These are phyloP conservation scores for Phytopythium cucurbitacearum DNA, from an alignment of 352 stramenopile species.

Conservation along the genomic window DNA sequence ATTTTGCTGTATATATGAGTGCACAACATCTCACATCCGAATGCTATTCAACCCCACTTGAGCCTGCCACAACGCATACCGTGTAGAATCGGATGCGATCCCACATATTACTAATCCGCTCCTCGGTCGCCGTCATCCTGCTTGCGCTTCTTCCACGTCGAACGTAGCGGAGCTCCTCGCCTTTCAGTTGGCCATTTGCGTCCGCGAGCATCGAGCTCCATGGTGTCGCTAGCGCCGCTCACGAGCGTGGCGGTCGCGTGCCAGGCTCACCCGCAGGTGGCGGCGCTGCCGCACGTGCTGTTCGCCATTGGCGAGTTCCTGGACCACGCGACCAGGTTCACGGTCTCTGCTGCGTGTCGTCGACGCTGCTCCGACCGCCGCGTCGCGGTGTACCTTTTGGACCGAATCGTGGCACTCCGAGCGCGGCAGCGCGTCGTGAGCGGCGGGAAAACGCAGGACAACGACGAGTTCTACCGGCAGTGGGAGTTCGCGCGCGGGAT, in stretches of 20 bases:
- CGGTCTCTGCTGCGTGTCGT: constrained; percentile 13
- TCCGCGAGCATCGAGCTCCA: background rate
- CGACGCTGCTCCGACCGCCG: background rate
- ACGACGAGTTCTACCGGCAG: constrained; percentile 17
- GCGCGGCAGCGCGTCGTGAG: background rate
- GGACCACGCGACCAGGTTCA: constrained; percentile 16
- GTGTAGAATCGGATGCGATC: no score
- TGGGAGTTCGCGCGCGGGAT: constrained; percentile 21
- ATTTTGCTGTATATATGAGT: no score
- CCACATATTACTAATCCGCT: no score
- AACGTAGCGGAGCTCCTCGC: no score
- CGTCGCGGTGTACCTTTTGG: constrained; percentile 9
- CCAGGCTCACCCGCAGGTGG: constrained; percentile 9
- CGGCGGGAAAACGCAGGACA: background rate
- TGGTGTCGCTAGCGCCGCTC: constrained; percentile 2
- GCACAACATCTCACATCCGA: no score
- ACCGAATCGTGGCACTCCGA: constrained; percentile 11
- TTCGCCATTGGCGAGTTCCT: constrained; percentile 14
- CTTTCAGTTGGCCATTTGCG: no score
- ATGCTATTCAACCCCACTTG: no score
- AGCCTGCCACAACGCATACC: no score
- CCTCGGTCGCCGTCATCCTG: no score
- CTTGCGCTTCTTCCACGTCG: no score
- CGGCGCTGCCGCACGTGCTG: constrained; percentile 22
- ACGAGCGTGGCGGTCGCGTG: constrained; percentile 12